phyloP scores from a whole-genome alignment of 2,329 filamentous ascomycete genomes.

The Neofusicoccum parvum region DNA sequence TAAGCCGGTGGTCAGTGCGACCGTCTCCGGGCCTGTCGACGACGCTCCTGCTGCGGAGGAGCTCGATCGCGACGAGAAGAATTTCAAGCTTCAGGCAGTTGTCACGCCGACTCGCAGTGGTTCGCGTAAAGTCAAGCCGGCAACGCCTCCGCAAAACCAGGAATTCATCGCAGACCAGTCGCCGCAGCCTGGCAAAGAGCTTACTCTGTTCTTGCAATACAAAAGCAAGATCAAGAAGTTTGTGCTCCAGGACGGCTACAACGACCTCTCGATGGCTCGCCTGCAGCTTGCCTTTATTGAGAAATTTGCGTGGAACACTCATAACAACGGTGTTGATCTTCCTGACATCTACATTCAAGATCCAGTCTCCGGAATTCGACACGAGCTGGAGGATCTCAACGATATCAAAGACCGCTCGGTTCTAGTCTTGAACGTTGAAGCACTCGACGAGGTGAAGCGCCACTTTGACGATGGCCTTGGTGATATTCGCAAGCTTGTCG shows the following conservation, averaged over 20 bases:
- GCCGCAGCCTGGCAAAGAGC: constrained; percentile 77
- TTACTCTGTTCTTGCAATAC: constrained; percentile 94
- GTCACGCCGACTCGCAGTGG: constrained; percentile 31
- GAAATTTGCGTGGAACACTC: constrained; percentile 98
- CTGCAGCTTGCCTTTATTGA: constrained; percentile 97
- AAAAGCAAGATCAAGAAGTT: constrained; percentile 98
- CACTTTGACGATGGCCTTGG: constrained; percentile 93
- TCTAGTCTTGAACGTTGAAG: constrained; percentile 90
- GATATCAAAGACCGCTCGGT: constrained; percentile 96
- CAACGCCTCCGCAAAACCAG: constrained; percentile 42
- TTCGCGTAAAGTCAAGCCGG: constrained; percentile 38
- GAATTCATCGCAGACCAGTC: constrained; percentile 57
- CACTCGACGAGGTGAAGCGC: constrained; percentile 91
- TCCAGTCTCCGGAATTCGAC: constrained; percentile 89
- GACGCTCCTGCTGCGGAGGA: constrained; percentile 34
- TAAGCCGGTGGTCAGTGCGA: constrained; percentile 35
- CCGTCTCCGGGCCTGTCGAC: constrained; percentile 38
- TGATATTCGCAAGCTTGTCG: constrained; percentile 77
- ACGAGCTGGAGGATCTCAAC: constrained; percentile 88
- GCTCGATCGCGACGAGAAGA: constrained; percentile 29
- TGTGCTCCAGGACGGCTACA: constrained; percentile 79
- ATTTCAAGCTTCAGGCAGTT: constrained; percentile 24
- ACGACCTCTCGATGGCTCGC: constrained; percentile 81
- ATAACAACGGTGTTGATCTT: constrained; percentile 87
- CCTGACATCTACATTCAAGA: constrained; percentile 99